Evolutionary conservation across 2,329 filamentous ascomycete genomes (phyloP), one percentile per base, ranked within the genome.

Genomic region (Fusarium keratoplasticum): DNA sequence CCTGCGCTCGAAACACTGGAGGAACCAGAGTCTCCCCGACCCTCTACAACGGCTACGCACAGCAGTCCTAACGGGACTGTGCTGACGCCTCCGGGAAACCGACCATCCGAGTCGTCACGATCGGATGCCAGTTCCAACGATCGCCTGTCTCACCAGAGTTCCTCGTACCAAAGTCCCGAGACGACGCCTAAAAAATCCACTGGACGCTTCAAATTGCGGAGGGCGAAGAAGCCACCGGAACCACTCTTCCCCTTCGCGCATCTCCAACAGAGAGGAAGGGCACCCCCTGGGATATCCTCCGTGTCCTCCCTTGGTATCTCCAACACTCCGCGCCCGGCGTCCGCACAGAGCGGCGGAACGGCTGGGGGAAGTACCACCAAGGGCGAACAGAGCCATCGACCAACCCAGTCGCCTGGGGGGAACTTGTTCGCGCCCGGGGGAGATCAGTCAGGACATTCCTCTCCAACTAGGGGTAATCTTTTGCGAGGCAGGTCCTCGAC

Each of bases 161-260:
- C 91, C n/a, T 74, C 71, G 14, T 72, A 67, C 86, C 44, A 91
- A 88, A 67, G 92, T 87, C 62, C 91, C 87, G 52, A 91, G 31
- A 80, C 90, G 8, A 92, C 91, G 13, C 90, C 81, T 5, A 84
- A 93, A 72, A 90, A 89, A 31, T 89, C 90, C 7, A 91, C 89
- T 38, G 93, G 89, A 25, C 92, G 92, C 29, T 94, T 98, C 81
- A 92, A 91, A 67, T 87, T 98, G 72, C 92, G 95, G 61, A 89
- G 95, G 72, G 93, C 91, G 78, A 93, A 91, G 78, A 95, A 93
- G 78, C 91, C 93, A 69, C 90, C 91, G 40, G 92, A 90, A 31
- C 89, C 94, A 4, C 85, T 98, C 38, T 98, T 98, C 78, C 95
- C 96, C 5, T 85, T 98, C 33, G 91, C 93, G 40, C 93, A 96